A percentile compares a stretch with the other conserved stretches of the same genome.
phyloP scores from a whole-genome alignment of 768 basidiomycete genomes.

The Tephrocybe sp. region DNA sequence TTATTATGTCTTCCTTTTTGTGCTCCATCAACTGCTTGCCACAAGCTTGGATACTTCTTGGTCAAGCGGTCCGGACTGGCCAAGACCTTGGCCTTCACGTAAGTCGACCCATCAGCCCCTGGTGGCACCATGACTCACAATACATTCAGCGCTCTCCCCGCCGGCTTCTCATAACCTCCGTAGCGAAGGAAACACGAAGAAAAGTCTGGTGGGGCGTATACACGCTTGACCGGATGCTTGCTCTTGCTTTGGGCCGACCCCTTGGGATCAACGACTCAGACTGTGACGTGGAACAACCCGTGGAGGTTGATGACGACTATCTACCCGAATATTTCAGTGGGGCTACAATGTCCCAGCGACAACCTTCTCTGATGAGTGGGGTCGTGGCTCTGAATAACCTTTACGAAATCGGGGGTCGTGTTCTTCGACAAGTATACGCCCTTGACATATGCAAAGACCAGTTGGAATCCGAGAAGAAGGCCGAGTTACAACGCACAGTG shows the following conservation, averaged over 20 bases:
- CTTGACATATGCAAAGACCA: slow-evolving; percentile 74
- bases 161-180: slow-evolving; percentile 60
- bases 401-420: slow-evolving; percentile 82
- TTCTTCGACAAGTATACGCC: slow-evolving; percentile 81
- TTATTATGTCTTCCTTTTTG: slow-evolving; percentile 85
- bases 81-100: slow-evolving; percentile 94
- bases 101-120: slow-evolving; percentile 29
- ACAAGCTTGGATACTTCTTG: slow-evolving; percentile 90
- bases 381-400: slow-evolving; percentile 71
- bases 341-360: slow-evolving; percentile 49
- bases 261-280: slow-evolving; percentile 87
- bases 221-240: slow-evolving; percentile 87
- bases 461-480: slow-evolving; percentile 69
- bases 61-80: slow-evolving; percentile 85
- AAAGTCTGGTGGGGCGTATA: slow-evolving; percentile 97
- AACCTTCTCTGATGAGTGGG: slow-evolving; percentile 77
- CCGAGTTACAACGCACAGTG: slow-evolving; percentile 74
- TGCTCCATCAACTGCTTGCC: slow-evolving; percentile 93
- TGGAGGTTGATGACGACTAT: slow-evolving; percentile 79
- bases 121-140: slow-evolving; percentile 16
- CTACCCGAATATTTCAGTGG: slow-evolving; percentile 72
- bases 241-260: slow-evolving; percentile 84
- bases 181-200: slow-evolving; percentile 85
- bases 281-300: slow-evolving; percentile 85
- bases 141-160: slow-evolving; percentile 71